Evolutionary conservation across 2,329 filamentous ascomycete species (phyloP).

Genomic region (Sclerotinia spermophila): DNA sequence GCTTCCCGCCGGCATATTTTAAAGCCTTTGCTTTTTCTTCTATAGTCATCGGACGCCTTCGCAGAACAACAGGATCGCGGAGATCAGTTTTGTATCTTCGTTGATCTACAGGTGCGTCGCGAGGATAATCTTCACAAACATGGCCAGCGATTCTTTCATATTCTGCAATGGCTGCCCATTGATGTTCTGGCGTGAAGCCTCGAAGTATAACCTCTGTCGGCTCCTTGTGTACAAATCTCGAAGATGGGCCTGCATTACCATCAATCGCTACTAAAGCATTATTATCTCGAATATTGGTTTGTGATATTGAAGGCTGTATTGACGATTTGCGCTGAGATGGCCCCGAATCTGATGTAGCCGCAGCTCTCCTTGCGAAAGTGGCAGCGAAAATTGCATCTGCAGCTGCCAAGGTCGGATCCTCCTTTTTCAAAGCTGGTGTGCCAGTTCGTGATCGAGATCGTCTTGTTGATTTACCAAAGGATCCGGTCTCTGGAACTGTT

Average conservation of each 20-base stretch:
- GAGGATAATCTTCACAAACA: constrained; percentile 91
- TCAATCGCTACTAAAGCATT: constrained; percentile 34
- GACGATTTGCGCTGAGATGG: constrained; percentile 37
- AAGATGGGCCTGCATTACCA: constrained; percentile 27
- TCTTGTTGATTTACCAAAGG: constrained; percentile 64
- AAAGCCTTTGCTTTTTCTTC: constrained; percentile 78
- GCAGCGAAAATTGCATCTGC: constrained; percentile 60
- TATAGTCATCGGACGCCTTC: constrained; percentile 60
- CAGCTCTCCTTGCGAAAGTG: constrained; percentile 48
- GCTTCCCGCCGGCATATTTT: constrained; percentile 74
- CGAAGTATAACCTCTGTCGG: constrained; percentile 80
- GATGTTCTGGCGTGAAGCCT: constrained; percentile 65
- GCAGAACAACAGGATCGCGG: constrained; percentile 67
- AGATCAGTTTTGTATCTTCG: constrained; percentile 71
- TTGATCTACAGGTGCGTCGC: constrained; percentile 70
- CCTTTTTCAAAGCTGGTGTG: constrained; percentile 48
- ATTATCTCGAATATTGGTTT: constrained; percentile 38
- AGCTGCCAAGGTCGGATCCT: constrained; percentile 59
- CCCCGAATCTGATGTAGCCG: constrained; percentile 34
- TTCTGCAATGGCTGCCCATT: constrained; percentile 85
- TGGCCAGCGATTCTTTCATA: constrained; percentile 82
- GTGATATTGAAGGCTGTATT: constrained; percentile 34
- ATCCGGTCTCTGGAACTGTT: constrained; percentile 56
- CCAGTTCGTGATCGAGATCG: constrained; percentile 60
- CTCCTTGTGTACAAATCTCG: constrained; percentile 43